These are phyloP conservation scores for Magnaporthiopsis incrustans DNA, from an alignment of 2,329 filamentous ascomycete genomes.

Conservation along the genomic window DNA sequence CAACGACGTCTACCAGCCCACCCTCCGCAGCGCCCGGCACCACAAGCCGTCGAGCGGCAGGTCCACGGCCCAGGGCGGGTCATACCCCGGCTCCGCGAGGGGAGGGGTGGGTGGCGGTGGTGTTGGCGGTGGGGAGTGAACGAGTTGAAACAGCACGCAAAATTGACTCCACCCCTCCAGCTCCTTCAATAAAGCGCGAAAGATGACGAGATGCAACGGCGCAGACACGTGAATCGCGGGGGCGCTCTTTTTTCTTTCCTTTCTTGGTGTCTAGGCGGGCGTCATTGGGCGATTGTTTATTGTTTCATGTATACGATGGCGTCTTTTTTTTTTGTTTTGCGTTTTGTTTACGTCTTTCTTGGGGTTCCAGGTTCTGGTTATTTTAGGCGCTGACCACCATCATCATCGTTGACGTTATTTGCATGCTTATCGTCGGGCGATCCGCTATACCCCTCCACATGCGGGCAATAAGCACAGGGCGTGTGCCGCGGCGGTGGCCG, in stretches of 20 bases:
- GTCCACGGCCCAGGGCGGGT: slow-evolving; percentile 1
- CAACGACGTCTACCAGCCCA: slow-evolving; percentile 88
- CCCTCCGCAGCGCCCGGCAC: slow-evolving; percentile 5
- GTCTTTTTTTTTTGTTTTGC: not conserved
- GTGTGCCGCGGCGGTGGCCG: not conserved
- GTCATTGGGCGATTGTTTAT: not conserved
- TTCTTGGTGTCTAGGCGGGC: not conserved
- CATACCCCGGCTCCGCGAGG: not conserved
- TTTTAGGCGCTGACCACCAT: not conserved
- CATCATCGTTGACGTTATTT: not conserved
- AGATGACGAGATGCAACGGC: not conserved
- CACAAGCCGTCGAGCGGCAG: slow-evolving; percentile 4
- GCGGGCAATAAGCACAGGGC: not conserved
- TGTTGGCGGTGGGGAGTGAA: not conserved
- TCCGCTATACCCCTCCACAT: not conserved
- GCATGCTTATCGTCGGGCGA: not conserved
- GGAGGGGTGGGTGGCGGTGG: not conserved
- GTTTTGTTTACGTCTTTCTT: not conserved
- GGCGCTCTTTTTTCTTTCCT: not conserved
- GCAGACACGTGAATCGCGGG: no score
- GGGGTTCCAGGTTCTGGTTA: not conserved
- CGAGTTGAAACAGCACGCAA: not conserved
- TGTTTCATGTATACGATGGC: not conserved
- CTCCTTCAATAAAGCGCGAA: not conserved
- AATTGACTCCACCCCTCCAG: not conserved